These are phyloP conservation scores for Colletotrichum cereale DNA, from an alignment of 2,329 filamentous ascomycete species.

Conservation along the genomic window DNA sequence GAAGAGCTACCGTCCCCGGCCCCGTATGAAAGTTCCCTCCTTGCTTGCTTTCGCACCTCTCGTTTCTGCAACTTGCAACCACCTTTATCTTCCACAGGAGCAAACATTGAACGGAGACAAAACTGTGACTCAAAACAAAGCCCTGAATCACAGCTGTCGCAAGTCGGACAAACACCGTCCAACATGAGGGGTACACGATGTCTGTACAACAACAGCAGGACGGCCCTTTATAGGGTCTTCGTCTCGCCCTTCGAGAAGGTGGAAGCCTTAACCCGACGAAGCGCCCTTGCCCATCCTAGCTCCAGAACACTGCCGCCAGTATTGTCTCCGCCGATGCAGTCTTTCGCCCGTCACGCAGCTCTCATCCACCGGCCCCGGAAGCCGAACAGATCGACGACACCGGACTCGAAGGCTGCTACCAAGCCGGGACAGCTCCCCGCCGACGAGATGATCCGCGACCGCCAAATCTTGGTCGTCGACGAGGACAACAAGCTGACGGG, in stretches of 20 bases:
- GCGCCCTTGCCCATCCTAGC: slow-evolving; percentile 32
- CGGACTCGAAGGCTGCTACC: neutral
- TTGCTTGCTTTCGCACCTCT: slow-evolving; percentile 2
- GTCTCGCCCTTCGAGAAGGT: slow-evolving; percentile 51
- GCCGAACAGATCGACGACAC: neutral
- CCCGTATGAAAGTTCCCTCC: slow-evolving; percentile 1
- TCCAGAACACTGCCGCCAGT: slow-evolving; percentile 16
- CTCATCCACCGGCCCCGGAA: slow-evolving; percentile 24
- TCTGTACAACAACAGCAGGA: slow-evolving; percentile 58
- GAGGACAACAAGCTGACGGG: slow-evolving; percentile 54
- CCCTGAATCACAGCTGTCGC: neutral
- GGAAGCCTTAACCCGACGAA: slow-evolving; percentile 44
- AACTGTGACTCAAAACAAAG: neutral
- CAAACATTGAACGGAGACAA: slow-evolving; percentile 1
- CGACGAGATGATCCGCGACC: slow-evolving; percentile 60
- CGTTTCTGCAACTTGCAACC: slow-evolving; percentile 4
- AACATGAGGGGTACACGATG: slow-evolving; percentile 56
- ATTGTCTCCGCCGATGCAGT: slow-evolving; percentile 1
- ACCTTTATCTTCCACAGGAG: neutral
- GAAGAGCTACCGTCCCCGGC: neutral
- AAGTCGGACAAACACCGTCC: slow-evolving; percentile 46
- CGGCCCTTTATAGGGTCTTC: slow-evolving; percentile 62
- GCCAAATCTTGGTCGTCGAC: slow-evolving; percentile 56
- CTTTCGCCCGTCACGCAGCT: slow-evolving; percentile 22
- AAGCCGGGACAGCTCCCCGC: neutral